Evolutionary conservation across 2,329 filamentous ascomycete species (phyloP), one percentile per base, ranked within the genome.

Genomic region (Helicocarpus griseus): DNA sequence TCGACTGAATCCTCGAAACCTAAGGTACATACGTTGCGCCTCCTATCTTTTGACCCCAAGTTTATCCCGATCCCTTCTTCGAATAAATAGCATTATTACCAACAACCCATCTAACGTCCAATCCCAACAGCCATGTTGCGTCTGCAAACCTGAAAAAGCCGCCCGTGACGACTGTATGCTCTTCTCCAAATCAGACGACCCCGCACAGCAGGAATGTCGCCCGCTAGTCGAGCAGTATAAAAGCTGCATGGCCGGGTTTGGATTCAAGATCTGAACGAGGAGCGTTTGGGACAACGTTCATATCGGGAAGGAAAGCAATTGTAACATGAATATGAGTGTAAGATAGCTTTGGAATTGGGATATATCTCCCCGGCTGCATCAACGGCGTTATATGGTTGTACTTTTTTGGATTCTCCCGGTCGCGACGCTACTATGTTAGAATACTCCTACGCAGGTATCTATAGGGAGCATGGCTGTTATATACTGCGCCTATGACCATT

Each of bases 161-260:
- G 80, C 80, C 61, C 88, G 93, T 57, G 93, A 98, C 74, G 90
- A 98, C 73, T 98, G 93, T 77, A 97, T 98, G 91, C 86, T 98
- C 52, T 96, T 97, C 76, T 95, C 89, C 51, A 89, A 81, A 56
- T 79, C 87, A 55, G 78, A 84, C 64, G 86, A 96, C 65, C 88
- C 93, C 36, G 58, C 63, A 9, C 80, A 87, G 62, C 78, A 81
- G 64, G 89, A 94, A 63, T 98, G 93, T 78, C 79, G 83, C 69
- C 79, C 83, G 48, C 79, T 88, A 56, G 86, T 98, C 57, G 81
- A 88, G 26, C 83, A 87, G 66, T 98, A 98, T 75, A 85, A 83
- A 73, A 82, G 73, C 60, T 98, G 93, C 71, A 97, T 98, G 93
- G 82, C 83, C 53, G 86, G 89, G 9, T 97, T 86, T 64, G 93